phyloP scores from a whole-genome alignment of 2,329 filamentous ascomycete species.

The Xylaria multiplex region DNA sequence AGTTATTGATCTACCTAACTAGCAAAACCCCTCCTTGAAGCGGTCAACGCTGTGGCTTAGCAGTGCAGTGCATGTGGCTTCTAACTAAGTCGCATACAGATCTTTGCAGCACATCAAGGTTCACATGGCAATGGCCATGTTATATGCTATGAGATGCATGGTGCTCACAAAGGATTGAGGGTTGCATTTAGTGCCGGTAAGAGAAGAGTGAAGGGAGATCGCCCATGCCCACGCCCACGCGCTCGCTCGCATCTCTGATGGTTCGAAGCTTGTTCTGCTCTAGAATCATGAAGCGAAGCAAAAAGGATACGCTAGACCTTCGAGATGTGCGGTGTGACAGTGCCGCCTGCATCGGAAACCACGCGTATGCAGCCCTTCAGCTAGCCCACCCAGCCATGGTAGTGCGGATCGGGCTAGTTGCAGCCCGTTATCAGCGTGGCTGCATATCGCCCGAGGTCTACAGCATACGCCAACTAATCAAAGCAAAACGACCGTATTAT shows the following conservation, averaged over 20 bases:
- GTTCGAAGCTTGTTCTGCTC: not conserved
- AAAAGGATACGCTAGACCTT: not conserved
- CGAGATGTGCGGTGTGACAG: conserved; percentile 28
- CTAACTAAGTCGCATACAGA: not conserved
- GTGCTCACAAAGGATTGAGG: not conserved
- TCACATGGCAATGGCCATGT: not conserved
- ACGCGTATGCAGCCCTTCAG: conserved; percentile 27
- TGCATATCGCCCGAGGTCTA: conserved; percentile 13
- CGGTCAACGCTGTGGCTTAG: not conserved
- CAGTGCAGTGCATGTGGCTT: not conserved
- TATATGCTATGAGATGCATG: not conserved
- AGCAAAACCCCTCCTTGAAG: not conserved
- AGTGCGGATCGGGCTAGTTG: conserved; percentile 18
- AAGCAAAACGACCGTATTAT: not conserved
- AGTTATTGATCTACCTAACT: no score
- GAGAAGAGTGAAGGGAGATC: not conserved
- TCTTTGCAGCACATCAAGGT: no score
- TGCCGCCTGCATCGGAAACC: conserved; percentile 19
- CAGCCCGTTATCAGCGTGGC: conserved; percentile 30
- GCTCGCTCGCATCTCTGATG: not conserved
- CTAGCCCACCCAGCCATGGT: conserved; percentile 10
- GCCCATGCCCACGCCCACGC: not conserved
- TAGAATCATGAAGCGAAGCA: not conserved
- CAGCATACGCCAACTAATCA: not conserved
- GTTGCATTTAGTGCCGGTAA: not conserved